phyloP scores from a whole-genome alignment of 2,329 filamentous ascomycete genomes.

The Huntiella savannae region DNA sequence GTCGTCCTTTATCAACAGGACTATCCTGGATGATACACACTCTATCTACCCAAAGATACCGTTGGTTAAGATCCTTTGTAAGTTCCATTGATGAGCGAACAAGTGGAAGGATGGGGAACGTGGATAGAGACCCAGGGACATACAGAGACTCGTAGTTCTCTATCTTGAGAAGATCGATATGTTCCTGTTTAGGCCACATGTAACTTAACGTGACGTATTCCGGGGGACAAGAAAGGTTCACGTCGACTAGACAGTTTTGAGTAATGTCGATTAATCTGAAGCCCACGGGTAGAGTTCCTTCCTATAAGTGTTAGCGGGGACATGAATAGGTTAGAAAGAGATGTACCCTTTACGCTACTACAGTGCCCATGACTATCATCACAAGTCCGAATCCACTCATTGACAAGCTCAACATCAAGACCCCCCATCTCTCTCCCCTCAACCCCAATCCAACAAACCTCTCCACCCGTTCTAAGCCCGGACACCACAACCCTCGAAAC shows the following conservation, averaged over 20 bases:
- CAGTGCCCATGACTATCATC: no score
- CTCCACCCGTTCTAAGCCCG: no score
- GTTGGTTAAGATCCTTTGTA: not conserved
- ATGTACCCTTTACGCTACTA: no score
- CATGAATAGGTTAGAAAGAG: no score
- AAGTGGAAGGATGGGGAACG: not conserved
- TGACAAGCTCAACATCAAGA: no score
- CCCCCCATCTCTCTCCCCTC: no score
- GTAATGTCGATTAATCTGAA: constrained; percentile 5
- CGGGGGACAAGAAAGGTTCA: not conserved
- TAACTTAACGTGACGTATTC: constrained; percentile 2
- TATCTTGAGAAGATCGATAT: not conserved
- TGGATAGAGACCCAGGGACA: not conserved
- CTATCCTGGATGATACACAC: constrained; percentile 5
- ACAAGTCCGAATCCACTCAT: no score
- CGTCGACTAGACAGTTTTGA: not conserved
- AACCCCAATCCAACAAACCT: no score
- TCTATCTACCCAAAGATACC: constrained; percentile 4
- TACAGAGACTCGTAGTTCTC: not conserved
- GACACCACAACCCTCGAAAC: no score
- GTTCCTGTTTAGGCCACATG: not conserved
- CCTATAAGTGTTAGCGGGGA: not conserved
- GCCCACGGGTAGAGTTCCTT: not conserved
- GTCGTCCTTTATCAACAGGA: not conserved
- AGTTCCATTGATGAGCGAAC: not conserved